Evolutionary conservation across 2,329 filamentous ascomycete genomes (phyloP).

Genomic region (Alternaria incomplexa): DNA sequence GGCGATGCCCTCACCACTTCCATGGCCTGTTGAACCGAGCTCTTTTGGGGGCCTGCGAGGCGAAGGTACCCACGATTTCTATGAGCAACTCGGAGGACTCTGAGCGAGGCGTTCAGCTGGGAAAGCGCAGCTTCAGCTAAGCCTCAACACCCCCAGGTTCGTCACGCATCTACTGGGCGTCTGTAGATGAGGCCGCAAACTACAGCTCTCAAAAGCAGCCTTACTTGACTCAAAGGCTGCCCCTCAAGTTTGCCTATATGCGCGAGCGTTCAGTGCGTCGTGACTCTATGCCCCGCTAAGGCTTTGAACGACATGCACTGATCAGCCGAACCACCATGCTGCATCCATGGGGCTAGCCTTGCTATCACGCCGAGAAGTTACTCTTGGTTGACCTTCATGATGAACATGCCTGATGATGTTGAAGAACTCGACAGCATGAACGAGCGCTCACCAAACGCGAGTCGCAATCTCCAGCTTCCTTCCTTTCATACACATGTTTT

Average conservation of each 20-base stretch:
- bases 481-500: neutral
- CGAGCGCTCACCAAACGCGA: neutral
- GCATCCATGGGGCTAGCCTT: neutral
- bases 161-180: neutral
- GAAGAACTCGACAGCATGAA: neutral
- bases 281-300: neutral
- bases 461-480: neutral
- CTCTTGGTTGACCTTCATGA: neutral
- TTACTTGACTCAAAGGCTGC: neutral
- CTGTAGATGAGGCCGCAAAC: neutral
- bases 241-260: neutral
- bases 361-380: neutral
- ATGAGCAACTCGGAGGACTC: neutral
- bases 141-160: neutral
- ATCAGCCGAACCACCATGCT: neutral
- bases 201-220: neutral
- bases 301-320: neutral
- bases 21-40: neutral
- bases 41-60: neutral
- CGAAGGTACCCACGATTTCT: neutral
- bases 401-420: neutral
- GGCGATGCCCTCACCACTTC: slow-evolving; percentile 1
- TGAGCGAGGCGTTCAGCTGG: neutral
- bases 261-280: neutral
- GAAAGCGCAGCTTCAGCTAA: neutral